phyloP scores from a whole-genome alignment of 2,329 filamentous ascomycete genomes.

The Monosporascus ibericus region DNA sequence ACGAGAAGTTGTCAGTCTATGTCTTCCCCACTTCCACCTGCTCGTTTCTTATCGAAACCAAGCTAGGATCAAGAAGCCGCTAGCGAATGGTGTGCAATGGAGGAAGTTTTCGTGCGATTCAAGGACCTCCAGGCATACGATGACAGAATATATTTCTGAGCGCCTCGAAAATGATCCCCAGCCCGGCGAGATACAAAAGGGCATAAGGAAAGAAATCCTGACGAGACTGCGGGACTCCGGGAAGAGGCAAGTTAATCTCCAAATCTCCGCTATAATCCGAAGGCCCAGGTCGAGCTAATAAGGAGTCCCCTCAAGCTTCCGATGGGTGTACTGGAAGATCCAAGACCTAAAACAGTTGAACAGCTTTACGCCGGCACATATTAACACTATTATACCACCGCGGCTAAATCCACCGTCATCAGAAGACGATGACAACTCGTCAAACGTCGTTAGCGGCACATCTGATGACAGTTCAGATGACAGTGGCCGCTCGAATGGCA shows the following conservation, averaged over 20 bases:
- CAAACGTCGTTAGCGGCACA: no score
- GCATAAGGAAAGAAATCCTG: background rate
- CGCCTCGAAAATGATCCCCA: background rate
- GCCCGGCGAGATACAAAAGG: background rate
- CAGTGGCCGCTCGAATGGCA: no score
- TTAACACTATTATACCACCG: no score
- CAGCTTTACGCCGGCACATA: no score
- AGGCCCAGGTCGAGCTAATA: background rate
- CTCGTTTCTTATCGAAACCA: conserved; percentile 2
- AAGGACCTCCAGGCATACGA: background rate
- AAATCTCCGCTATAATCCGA: background rate
- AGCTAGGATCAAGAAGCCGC: background rate
- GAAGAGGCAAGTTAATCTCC: background rate
- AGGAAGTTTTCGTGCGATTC: background rate
- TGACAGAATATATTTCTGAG: background rate
- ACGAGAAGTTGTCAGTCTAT: background rate
- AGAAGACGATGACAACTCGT: no score
- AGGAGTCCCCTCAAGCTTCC: background rate
- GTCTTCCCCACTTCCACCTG: conserved; percentile 6
- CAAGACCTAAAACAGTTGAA: no score
- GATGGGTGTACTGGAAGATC: no score
- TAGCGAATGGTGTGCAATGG: background rate
- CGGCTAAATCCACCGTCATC: no score
- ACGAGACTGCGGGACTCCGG: background rate
- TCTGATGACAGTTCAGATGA: no score